These are phyloP conservation scores for Globisporangium paddicum DNA, from an alignment of 352 stramenopile genomes.

Conservation along the genomic window DNA sequence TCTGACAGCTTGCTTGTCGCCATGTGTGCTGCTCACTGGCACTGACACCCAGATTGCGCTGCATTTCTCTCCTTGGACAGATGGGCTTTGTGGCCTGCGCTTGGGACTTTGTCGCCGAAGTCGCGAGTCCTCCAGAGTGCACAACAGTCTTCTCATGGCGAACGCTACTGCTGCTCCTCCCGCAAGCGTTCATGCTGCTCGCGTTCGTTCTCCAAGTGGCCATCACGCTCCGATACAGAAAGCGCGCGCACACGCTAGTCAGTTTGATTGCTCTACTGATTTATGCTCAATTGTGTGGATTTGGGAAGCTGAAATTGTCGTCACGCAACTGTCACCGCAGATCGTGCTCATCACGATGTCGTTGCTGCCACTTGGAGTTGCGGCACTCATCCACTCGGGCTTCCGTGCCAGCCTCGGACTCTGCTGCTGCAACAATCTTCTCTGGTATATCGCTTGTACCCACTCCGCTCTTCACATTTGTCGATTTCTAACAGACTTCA, in stretches of 20 bases:
- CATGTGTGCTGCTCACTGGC: too few species aligned
- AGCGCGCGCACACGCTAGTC: neutral
- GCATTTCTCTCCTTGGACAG: too few species aligned
- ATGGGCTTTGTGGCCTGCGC: slow-evolving; percentile 3
- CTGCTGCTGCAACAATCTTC: slow-evolving; percentile 28
- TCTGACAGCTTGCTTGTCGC: too few species aligned
- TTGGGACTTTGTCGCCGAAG: slow-evolving; percentile 15
- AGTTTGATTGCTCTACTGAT: neutral
- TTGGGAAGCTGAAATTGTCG: neutral
- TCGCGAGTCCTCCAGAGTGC: neutral
- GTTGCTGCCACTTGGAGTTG: slow-evolving; percentile 11
- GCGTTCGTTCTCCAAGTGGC: slow-evolving; percentile 4
- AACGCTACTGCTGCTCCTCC: slow-evolving; percentile 11
- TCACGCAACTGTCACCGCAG: neutral
- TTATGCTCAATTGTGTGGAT: too few species aligned
- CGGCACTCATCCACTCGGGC: slow-evolving; percentile 17
- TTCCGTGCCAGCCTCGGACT: slow-evolving; percentile 25
- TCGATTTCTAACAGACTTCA: too few species aligned
- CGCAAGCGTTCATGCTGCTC: slow-evolving; percentile 14
- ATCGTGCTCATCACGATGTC: slow-evolving; percentile 5
- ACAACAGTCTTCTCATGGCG: slow-evolving; percentile 4
- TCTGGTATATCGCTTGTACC: slow-evolving; percentile 22
- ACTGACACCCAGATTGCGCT: too few species aligned
- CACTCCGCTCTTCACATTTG: too few species aligned
- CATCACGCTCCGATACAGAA: slow-evolving; percentile 1